Evolutionary conservation across 176 grass and related monocot species (phyloP).

Genomic region (Raddia guianensis): DNA sequence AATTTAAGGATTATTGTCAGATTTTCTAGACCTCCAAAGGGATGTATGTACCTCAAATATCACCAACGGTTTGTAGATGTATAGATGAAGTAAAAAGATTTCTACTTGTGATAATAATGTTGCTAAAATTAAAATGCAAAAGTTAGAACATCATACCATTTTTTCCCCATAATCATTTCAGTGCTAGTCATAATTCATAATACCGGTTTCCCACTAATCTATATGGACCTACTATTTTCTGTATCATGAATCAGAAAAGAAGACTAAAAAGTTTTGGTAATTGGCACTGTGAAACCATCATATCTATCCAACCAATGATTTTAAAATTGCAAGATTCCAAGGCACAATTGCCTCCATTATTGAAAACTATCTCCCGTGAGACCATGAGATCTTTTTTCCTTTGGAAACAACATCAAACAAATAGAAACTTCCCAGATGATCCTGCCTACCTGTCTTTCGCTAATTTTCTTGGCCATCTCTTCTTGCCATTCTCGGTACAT

Average conservation of each 20-base stretch:
- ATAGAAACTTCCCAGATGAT: slow-evolving; percentile 1
- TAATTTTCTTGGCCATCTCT: slow-evolving; percentile 80
- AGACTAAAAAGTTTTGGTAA: neutral
- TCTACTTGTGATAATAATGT: neutral
- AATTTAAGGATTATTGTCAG: too few species aligned
- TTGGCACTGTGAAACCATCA: neutral
- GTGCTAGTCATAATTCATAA: neutral
- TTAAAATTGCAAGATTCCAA: neutral
- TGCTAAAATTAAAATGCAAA: neutral
- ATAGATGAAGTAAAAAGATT: neutral
- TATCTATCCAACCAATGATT: neutral
- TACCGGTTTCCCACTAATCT: neutral
- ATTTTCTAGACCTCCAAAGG: too few species aligned
- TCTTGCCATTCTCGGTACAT: slow-evolving; percentile 90
- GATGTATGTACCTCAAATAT: too few species aligned
- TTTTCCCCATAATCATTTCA: neutral
- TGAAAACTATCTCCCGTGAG: neutral
- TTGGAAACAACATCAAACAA: slow-evolving; percentile 19
- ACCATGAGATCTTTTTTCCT: neutral
- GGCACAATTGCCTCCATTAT: neutral
- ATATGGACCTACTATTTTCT: neutral
- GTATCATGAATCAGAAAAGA: neutral
- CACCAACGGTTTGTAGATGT: too few species aligned
- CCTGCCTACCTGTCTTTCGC: slow-evolving; percentile 59
- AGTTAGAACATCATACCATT: neutral